Conservation (phyloP, 129 eudicot species). For the Dittrichia graveolens region DNA sequence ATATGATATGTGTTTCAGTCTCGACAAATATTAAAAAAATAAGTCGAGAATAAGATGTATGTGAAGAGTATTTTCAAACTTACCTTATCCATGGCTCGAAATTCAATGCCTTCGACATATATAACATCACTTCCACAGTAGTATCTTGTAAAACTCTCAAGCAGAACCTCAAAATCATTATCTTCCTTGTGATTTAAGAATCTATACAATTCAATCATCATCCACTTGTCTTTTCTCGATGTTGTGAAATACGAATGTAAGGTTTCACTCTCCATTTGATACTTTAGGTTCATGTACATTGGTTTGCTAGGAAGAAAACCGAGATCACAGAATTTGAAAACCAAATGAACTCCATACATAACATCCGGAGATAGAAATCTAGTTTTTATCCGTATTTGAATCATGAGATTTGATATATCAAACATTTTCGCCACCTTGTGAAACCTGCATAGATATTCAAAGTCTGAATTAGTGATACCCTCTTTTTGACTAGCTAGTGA, state of each 20-base stretch:
- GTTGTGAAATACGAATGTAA: slow-evolving; percentile 12
- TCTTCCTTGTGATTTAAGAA: not conserved
- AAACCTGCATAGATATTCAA: not conserved
- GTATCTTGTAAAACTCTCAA: not conserved
- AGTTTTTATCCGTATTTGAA: not conserved
- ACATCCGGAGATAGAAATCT: not conserved
- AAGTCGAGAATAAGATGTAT: too few relatives aligned
- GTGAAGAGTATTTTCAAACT: not conserved
- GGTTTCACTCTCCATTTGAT: not conserved
- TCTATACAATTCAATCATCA: slow-evolving; percentile 1
- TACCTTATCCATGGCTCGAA: slow-evolving; percentile 6
- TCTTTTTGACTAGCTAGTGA: not conserved
- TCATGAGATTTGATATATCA: not conserved
- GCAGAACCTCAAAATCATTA: slow-evolving; percentile 4
- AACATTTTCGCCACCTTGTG: not conserved
- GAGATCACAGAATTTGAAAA: not conserved
- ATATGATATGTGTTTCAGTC: too few relatives aligned
- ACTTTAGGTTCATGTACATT: slow-evolving; percentile 3
- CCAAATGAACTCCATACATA: not conserved
- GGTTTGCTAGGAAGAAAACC: not conserved
- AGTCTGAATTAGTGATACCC: not conserved
- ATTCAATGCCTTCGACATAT: slow-evolving; percentile 18
- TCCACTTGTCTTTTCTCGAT: slow-evolving; percentile 4
- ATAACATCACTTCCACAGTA: slow-evolving; percentile 2
- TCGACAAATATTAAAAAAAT: too few relatives aligned